These are phyloP conservation scores for Ogataea nitratoaversa DNA, from an alignment of 805 yeast genomes.

Conservation along the genomic window DNA sequence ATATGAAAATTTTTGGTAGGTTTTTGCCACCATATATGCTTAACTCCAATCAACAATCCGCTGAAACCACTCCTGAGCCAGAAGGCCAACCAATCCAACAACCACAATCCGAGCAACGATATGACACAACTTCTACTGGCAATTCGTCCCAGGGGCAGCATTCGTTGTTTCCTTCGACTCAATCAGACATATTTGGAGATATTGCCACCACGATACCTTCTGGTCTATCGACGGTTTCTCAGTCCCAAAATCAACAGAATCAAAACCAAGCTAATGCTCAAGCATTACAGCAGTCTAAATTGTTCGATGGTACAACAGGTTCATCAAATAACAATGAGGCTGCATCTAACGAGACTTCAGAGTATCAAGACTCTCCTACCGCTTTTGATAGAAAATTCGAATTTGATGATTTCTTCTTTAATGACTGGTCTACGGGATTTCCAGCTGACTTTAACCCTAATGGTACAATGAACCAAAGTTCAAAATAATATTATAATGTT, in stretches of 20 bases:
- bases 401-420: slow-evolving; percentile 27
- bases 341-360: slow-evolving; percentile 1
- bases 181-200: slow-evolving; percentile 13
- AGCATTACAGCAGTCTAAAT: slow-evolving; percentile 27
- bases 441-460: slow-evolving; percentile 17
- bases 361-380: slow-evolving; percentile 9
- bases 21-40: slow-evolving; percentile 84
- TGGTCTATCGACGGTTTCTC: slow-evolving; percentile 29
- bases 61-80: slow-evolving; percentile 13
- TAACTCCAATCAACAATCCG: slow-evolving; percentile 20
- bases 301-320: slow-evolving; percentile 7
- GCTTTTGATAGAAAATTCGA: slow-evolving; percentile 16
- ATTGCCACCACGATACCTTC: slow-evolving; percentile 25
- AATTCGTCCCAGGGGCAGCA: background rate
- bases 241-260: slow-evolving; percentile 17
- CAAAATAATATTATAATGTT: too few species aligned
- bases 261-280: slow-evolving; percentile 28
- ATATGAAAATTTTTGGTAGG: slow-evolving; percentile 79
- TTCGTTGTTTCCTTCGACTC: background rate
- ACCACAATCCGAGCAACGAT: background rate
- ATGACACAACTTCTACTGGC: background rate
- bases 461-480: background rate
- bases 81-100: slow-evolving; percentile 1
- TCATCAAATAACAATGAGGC: background rate
- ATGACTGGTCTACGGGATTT: slow-evolving; percentile 23